Conservation (phyloP, 257 asterid species). For the Nyctanthes arbortristis region DNA sequence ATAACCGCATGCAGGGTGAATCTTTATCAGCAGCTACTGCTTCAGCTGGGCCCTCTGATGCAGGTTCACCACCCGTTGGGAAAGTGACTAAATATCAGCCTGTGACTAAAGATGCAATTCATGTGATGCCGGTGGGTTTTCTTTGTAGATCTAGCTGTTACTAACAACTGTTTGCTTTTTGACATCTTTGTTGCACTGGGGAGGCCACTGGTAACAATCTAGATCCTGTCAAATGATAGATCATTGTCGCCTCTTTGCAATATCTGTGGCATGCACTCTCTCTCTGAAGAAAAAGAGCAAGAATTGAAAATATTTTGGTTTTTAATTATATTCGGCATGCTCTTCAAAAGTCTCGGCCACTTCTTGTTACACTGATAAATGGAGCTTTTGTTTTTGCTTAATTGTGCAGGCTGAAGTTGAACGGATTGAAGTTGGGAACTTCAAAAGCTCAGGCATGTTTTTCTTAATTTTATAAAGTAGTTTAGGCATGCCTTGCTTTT, state of each 20-base stretch:
- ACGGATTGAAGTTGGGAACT: constrained; percentile 77
- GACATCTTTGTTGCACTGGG: neutral
- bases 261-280: neutral
- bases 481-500: constrained; percentile 19
- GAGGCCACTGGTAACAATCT: neutral
- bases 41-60: constrained; percentile 41
- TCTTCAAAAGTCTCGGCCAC: constrained; percentile 3
- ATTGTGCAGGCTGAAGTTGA: constrained; percentile 86
- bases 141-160: constrained; percentile 15
- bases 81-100: constrained; percentile 62
- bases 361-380: constrained; percentile 11
- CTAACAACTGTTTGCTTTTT: constrained; percentile 4
- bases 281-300: constrained; percentile 4
- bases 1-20: constrained; percentile 75
- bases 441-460: constrained; percentile 66
- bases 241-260: neutral
- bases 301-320: constrained; percentile 3
- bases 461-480: constrained; percentile 14
- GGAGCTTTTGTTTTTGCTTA: constrained; percentile 16
- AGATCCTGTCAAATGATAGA: neutral
- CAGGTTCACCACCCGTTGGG: constrained; percentile 61
- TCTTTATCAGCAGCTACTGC: constrained; percentile 45
- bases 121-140: constrained; percentile 57
- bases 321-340: constrained; percentile 10
- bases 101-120: constrained; percentile 46